These are phyloP conservation scores for Dendrobium officinale DNA, from an alignment of 106 monocot species.

Conservation along the genomic window DNA sequence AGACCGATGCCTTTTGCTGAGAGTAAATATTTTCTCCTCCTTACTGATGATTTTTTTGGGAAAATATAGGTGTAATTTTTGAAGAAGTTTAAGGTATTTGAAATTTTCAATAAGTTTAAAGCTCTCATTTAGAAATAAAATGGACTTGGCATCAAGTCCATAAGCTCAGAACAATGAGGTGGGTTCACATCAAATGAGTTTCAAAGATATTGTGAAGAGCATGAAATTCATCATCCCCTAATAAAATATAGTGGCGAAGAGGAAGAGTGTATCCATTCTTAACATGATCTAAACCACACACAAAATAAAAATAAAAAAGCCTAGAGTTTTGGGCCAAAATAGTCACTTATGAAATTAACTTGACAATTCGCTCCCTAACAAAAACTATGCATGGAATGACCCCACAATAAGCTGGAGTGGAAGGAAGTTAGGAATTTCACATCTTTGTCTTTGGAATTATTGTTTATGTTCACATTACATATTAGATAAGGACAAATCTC, in stretches of 20 bases:
- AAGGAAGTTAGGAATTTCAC: not conserved
- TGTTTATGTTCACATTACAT: too few species aligned
- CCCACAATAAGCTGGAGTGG: not conserved
- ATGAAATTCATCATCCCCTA: constrained; percentile 1
- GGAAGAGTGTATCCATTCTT: not conserved
- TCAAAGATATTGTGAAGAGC: not conserved
- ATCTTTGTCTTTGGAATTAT: not conserved
- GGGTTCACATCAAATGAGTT: constrained; percentile 1
- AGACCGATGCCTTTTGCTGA: not conserved
- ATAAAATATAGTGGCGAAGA: not conserved
- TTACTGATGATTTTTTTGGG: constrained; percentile 7
- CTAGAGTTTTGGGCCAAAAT: not conserved
- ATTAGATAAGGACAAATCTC: too few species aligned
- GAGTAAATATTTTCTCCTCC: constrained; percentile 9
- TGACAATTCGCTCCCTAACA: not conserved
- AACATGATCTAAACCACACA: not conserved
- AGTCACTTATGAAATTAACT: not conserved
- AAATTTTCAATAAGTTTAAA: not conserved
- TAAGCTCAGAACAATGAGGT: not conserved
- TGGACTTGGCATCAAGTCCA: not conserved
- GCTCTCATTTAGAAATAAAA: constrained; percentile 2
- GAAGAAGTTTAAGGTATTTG: not conserved
- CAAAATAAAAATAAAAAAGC: not conserved
- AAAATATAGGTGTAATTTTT: constrained; percentile 6
- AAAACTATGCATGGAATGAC: not conserved